These are phyloP conservation scores for Omphalea diandra DNA, from an alignment of 441 rosid genomes.

Conservation along the genomic window DNA sequence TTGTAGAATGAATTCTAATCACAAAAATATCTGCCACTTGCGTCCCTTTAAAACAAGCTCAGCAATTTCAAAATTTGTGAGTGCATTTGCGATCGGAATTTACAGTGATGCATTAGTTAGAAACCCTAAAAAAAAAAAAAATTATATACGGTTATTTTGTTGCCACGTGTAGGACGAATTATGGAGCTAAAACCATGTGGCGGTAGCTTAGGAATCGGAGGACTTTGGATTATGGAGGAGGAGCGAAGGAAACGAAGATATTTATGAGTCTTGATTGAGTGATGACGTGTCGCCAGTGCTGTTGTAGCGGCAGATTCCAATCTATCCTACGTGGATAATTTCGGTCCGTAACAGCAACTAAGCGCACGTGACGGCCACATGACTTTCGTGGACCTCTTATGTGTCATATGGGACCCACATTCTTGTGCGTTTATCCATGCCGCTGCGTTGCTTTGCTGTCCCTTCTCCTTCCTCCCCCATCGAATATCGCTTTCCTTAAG, in stretches of 20 bases:
- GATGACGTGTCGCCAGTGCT: constrained; percentile 10
- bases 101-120: not conserved
- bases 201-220: too few relatives aligned
- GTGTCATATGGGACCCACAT: constrained; percentile 18
- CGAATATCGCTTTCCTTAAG: not conserved
- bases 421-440: not conserved
- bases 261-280: not conserved
- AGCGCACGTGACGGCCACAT: constrained; percentile 29
- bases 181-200: constrained; percentile 11
- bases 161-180: constrained; percentile 7
- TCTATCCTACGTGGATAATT: constrained; percentile 27
- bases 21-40: constrained; percentile 6
- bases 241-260: not conserved
- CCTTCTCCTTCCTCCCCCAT: not conserved
- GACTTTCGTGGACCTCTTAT: not conserved
- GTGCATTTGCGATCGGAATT: not conserved
- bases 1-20: not conserved
- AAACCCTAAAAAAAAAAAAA: too few relatives aligned
- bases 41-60: not conserved
- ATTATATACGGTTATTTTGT: not conserved
- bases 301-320: constrained; percentile 6
- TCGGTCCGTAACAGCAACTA: constrained; percentile 14
- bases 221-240: not conserved
- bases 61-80: not conserved
- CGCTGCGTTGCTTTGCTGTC: not conserved